Conservation (phyloP, 106 monocot genomes). For the Iris macrosiphon region DNA sequence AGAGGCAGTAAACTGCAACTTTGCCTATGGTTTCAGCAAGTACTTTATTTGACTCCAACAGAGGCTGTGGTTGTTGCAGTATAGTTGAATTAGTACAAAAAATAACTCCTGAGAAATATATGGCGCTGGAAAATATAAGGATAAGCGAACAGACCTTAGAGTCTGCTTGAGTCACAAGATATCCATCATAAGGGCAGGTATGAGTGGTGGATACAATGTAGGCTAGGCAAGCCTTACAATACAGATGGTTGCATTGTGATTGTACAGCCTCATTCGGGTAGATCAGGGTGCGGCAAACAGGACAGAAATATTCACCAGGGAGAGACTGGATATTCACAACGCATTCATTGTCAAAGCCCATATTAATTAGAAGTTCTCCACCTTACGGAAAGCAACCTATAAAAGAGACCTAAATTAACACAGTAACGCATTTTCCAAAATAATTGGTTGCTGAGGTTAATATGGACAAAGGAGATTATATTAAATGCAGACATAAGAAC, state of each 20-base stretch:
- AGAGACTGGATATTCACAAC: slow-evolving; percentile 83
- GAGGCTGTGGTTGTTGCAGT: no score
- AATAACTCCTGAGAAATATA: no score
- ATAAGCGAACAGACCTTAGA: slow-evolving; percentile 80
- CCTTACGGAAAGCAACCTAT: slow-evolving; percentile 1
- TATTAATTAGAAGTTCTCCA: slow-evolving; percentile 8
- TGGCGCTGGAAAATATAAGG: no score
- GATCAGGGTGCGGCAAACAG: slow-evolving; percentile 89
- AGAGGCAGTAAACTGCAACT: slow-evolving; percentile 74
- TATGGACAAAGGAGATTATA: no score
- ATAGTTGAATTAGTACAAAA: no score
- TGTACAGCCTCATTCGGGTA: slow-evolving; percentile 88
- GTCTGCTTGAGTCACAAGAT: slow-evolving; percentile 84
- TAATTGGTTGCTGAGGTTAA: no score
- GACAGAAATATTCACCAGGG: slow-evolving; percentile 98
- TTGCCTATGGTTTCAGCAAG: slow-evolving; percentile 67
- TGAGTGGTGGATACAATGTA: slow-evolving; percentile 84
- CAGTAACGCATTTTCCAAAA: no score
- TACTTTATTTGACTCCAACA: slow-evolving; percentile 56
- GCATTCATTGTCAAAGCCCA: slow-evolving; percentile 98
- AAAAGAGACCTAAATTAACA: background rate
- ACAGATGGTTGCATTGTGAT: slow-evolving; percentile 89
- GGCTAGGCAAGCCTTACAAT: slow-evolving; percentile 89
- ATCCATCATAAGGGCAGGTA: slow-evolving; percentile 96
- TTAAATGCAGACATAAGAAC: no score